Conservation (phyloP, 192 early-diverging fungal species). For the Cetraspora pellucida region DNA sequence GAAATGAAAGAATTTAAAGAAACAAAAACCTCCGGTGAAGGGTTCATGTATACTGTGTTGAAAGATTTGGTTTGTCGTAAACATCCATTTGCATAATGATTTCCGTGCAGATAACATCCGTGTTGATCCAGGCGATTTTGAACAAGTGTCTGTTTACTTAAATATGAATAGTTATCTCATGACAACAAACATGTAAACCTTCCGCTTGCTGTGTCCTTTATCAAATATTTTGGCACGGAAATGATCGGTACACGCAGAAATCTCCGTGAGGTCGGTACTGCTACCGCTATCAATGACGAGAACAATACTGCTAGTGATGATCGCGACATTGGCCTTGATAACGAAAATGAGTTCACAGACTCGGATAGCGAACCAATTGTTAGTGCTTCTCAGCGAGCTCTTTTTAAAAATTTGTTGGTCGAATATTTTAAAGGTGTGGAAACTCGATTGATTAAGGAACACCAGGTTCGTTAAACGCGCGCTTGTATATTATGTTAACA, state of each 20-base stretch:
- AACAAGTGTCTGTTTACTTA: constrained; percentile 16
- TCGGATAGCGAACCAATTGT: constrained; percentile 37
- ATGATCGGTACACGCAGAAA: constrained; percentile 56
- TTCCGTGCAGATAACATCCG: constrained; percentile 9
- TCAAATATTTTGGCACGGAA: constrained; percentile 58
- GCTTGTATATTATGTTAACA: not conserved
- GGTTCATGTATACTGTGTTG: constrained; percentile 54
- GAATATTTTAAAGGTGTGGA: constrained; percentile 65
- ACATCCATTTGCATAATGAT: constrained; percentile 15
- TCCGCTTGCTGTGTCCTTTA: constrained; percentile 52
- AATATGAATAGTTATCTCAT: constrained; percentile 39
- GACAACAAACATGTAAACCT: constrained; percentile 60
- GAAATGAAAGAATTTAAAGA: constrained; percentile 40
- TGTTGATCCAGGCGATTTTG: not conserved
- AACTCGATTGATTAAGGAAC: constrained; percentile 66
- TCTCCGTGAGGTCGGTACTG: constrained; percentile 27
- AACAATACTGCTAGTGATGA: constrained; percentile 14
- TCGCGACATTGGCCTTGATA: not conserved
- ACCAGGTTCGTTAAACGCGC: constrained; percentile 49
- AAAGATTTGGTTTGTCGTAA: constrained; percentile 51
- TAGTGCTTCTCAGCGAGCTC: constrained; percentile 38
- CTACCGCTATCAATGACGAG: constrained; percentile 37
- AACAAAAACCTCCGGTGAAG: constrained; percentile 36
- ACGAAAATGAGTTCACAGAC: constrained; percentile 15
- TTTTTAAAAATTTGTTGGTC: constrained; percentile 53